These are phyloP conservation scores for Amanita rubescens DNA, from an alignment of 768 basidiomycete species.

Conservation along the genomic window DNA sequence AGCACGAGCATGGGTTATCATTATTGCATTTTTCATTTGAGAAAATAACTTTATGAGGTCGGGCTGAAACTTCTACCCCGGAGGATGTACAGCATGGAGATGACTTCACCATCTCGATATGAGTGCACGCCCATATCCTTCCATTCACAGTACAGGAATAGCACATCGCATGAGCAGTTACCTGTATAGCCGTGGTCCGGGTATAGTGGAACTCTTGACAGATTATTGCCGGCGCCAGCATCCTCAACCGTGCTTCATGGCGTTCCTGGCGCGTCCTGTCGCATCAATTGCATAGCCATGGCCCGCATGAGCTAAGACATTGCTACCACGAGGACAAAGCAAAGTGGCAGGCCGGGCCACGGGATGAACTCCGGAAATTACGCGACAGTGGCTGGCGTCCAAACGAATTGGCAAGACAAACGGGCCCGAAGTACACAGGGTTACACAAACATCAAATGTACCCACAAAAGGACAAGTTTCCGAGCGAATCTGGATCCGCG, in stretches of 20 bases:
- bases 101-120: neutral
- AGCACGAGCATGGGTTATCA: neutral
- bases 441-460: neutral
- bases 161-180: neutral
- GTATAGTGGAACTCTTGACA: neutral
- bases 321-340: neutral
- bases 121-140: neutral
- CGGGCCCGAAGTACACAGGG: neutral
- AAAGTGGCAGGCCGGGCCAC: neutral
- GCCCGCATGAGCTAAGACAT: too few species aligned
- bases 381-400: neutral
- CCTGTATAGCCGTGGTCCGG: neutral
- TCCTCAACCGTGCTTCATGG: neutral
- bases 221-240: neutral
- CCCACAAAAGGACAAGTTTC: neutral
- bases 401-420: neutral
- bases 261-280: neutral
- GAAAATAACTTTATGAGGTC: neutral
- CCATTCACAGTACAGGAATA: neutral
- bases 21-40: neutral
- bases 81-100: neutral
- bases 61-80: neutral
- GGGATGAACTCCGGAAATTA: neutral
- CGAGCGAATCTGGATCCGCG: neutral
- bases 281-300: neutral